Base-by-base conservation (phyloP, 2,329 filamentous ascomycete genomes). In the Colletotrichum camelliae region DNA sequence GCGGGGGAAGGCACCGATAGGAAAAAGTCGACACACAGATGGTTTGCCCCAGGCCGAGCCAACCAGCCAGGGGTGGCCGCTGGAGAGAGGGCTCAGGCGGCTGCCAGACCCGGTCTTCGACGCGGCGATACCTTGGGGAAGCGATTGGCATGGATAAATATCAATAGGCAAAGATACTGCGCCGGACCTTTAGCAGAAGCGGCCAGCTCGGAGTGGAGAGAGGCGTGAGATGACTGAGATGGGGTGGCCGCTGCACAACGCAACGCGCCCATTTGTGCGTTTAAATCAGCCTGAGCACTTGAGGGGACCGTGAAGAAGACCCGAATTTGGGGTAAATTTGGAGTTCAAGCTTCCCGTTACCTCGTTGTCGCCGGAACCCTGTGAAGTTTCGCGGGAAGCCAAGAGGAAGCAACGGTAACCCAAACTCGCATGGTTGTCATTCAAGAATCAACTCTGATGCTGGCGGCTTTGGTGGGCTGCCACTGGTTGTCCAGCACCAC, bases 191-290 rank as follows among this genome's bases (percentile, higher is more conserved):
- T 60, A 39, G 55, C 57, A 61, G 66, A 52, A 31, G 33, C 43
- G 66, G 67, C 66, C 66, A 57, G 27, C 60, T 39, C 37, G 31
- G n/a, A 61, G 18, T 61, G 58, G 58, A 33, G 67, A 43, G 43
- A 43, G 39, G 27, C 27, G 27, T 12, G 39, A n/a, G 39, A 48
- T 48, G 18, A 48, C 39, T 48, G 39, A 39, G 27, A 58, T 37
- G 74, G 43, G 43, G 71, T 62, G 60, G 18, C 33, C 29, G 64
- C 61, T 64, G 24, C 71, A 74, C 48, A 66, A 57, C n/a, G 43
- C 39, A 58, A 68, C 64, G 57, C 64, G 70, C 75, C 77, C 68
- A 78, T 77, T 78, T 74, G 77, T 70, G 77, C 77, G 77, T 78
- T 78, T 77, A 77, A 70, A 67, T 67, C 66, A 75, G 66, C 52